Conservation (phyloP, 129 eudicot genomes). For the Pseudognaphalium luteoalbum region DNA sequence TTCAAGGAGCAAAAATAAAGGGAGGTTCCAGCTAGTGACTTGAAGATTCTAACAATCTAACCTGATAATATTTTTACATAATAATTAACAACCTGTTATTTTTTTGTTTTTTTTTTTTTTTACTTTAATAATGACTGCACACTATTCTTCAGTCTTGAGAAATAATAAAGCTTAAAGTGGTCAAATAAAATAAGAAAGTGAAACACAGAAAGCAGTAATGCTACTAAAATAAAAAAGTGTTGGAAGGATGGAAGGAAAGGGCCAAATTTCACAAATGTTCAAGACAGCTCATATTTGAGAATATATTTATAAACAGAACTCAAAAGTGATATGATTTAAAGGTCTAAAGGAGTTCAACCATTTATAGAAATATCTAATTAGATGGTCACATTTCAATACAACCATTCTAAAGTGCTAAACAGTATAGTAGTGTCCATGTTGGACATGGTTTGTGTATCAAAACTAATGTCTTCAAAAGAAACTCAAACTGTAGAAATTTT, state of each 20-base stretch:
- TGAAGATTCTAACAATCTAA: neutral
- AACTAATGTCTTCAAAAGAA: neutral
- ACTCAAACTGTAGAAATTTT: neutral
- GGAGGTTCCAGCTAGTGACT: slow-evolving; percentile 10
- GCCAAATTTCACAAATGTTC: slow-evolving; percentile 7
- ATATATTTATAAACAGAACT: slow-evolving; percentile 17
- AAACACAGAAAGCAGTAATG: slow-evolving; percentile 4
- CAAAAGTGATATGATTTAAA: slow-evolving; percentile 9
- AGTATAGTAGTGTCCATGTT: neutral
- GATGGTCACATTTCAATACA: slow-evolving; percentile 16
- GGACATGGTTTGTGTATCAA: neutral
- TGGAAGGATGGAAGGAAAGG: neutral
- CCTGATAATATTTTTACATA: neutral
- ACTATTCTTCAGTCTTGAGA: slow-evolving; percentile 18
- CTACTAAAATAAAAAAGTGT: neutral
- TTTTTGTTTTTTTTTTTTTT: no score
- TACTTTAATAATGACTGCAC: slow-evolving; percentile 14
- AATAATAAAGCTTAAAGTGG: neutral
- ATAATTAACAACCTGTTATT: slow-evolving; percentile 12
- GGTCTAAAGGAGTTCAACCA: slow-evolving; percentile 27
- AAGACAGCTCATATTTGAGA: slow-evolving; percentile 25
- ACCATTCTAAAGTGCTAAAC: neutral
- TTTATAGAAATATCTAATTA: slow-evolving; percentile 13
- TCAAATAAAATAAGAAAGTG: slow-evolving; percentile 14
- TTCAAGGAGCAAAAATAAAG: slow-evolving; percentile 18